Conservation (phyloP, 2,329 filamentous ascomycete genomes). For the Calonectria honghensis region DNA sequence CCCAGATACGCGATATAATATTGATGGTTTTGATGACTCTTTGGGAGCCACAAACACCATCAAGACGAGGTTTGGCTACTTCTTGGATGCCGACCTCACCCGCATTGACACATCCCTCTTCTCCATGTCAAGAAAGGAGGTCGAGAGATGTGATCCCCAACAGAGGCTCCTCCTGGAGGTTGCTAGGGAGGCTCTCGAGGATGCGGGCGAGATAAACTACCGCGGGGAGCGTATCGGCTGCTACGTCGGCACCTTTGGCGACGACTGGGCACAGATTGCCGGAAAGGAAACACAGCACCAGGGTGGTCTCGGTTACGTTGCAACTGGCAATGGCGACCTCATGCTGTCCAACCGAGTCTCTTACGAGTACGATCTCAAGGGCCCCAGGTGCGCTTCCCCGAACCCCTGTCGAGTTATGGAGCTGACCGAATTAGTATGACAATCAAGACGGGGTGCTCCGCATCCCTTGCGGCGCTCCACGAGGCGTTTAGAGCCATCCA, state of each 20-base stretch:
- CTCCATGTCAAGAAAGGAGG: conserved; percentile 53
- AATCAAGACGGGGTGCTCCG: conserved; percentile 61
- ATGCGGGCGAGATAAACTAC: conserved; percentile 57
- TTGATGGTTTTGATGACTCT: conserved; percentile 45
- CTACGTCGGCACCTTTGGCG: conserved; percentile 60
- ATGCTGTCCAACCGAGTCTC: conserved; percentile 57
- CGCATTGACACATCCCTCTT: conserved; percentile 56
- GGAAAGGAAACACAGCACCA: conserved; percentile 49
- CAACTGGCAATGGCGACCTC: conserved; percentile 51
- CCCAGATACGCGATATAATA: conserved; percentile 49
- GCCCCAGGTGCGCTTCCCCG: conserved; percentile 62
- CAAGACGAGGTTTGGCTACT: conserved; percentile 54
- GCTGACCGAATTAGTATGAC: conserved; percentile 52
- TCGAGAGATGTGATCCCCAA: conserved; percentile 60
- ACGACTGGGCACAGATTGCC: conserved; percentile 57
- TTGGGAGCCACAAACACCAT: conserved; percentile 47
- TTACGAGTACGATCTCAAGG: conserved; percentile 65
- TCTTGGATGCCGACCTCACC: conserved; percentile 55
- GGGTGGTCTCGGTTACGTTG: conserved; percentile 44
- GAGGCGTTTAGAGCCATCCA: conserved; percentile 57
- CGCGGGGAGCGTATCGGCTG: conserved; percentile 57
- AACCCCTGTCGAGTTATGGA: conserved; percentile 58
- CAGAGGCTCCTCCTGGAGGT: conserved; percentile 62
- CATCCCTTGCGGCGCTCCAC: conserved; percentile 56
- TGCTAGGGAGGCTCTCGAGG: conserved; percentile 59